These are phyloP conservation scores for Forsythia suspensa DNA, from an alignment of 257 asterid species.

Conservation along the genomic window DNA sequence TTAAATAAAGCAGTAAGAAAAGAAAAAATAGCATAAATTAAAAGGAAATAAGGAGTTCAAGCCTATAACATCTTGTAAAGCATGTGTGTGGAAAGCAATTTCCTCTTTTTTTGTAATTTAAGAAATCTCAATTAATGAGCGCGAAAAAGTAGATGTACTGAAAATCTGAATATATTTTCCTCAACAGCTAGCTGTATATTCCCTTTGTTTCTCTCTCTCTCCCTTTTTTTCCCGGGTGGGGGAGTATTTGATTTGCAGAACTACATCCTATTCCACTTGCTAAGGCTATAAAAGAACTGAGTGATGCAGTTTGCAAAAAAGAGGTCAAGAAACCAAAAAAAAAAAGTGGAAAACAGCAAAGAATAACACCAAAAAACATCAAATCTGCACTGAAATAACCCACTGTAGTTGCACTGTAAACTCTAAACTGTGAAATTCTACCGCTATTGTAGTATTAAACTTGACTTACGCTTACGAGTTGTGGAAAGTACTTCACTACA, in stretches of 20 bases:
- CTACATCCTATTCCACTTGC: not conserved
- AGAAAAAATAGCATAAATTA: not conserved
- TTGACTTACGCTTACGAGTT: conserved; percentile 60
- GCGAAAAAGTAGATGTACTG: not conserved
- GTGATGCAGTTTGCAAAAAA: not conserved
- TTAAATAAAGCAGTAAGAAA: conserved; percentile 10
- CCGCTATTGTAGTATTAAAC: conserved; percentile 1
- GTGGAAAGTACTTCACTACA: conserved; percentile 79
- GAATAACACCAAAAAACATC: not conserved
- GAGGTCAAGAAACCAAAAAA: not conserved
- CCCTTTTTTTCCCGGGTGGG: not conserved
- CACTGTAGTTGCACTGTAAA: not conserved
- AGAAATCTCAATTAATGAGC: conserved; percentile 12
- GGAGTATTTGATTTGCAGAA: not conserved
- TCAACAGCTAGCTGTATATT: not conserved
- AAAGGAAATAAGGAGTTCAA: not conserved
- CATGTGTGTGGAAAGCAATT: not conserved
- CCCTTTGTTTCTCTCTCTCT: not conserved
- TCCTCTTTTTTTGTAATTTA: not conserved
- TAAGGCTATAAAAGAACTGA: not conserved
- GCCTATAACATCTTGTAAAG: not conserved
- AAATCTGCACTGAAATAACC: not conserved
- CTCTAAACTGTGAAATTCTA: conserved; percentile 6
- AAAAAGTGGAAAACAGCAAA: not conserved
- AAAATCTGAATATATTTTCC: not conserved